phyloP scores from a whole-genome alignment of 768 basidiomycete genomes.

The Gyrodon lividus region DNA sequence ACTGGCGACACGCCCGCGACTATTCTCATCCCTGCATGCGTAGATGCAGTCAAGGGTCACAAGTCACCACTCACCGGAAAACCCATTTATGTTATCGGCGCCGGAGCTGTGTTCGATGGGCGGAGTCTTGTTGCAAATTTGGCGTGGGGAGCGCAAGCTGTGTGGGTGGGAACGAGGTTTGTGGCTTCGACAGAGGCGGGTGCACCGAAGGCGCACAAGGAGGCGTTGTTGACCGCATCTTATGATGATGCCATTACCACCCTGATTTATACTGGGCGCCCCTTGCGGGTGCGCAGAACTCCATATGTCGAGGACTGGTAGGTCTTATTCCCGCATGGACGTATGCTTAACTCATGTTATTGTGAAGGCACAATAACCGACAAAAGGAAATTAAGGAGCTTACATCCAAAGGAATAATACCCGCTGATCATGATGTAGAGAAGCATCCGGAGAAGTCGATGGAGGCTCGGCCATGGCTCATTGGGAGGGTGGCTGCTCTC shows the following conservation, averaged over 20 bases:
- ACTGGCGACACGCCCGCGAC: slow-evolving; percentile 84
- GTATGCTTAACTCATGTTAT: neutral
- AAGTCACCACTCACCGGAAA: slow-evolving; percentile 78
- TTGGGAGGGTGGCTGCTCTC: slow-evolving; percentile 77
- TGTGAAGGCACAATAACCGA: slow-evolving; percentile 68
- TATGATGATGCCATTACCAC: slow-evolving; percentile 82
- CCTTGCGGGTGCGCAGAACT: slow-evolving; percentile 80
- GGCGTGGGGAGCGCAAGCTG: slow-evolving; percentile 85
- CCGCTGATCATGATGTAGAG: slow-evolving; percentile 66
- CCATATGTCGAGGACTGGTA: slow-evolving; percentile 85
- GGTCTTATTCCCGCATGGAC: slow-evolving; percentile 14
- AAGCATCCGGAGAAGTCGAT: slow-evolving; percentile 80
- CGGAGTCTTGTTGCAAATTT: slow-evolving; percentile 85
- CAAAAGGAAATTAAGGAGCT: slow-evolving; percentile 80
- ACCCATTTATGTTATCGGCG: slow-evolving; percentile 86
- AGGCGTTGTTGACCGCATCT: slow-evolving; percentile 64
- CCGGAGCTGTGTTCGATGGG: slow-evolving; percentile 90
- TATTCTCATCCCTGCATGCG: slow-evolving; percentile 88
- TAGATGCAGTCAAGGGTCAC: slow-evolving; percentile 76
- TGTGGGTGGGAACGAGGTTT: slow-evolving; percentile 89
- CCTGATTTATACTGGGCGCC: slow-evolving; percentile 88
- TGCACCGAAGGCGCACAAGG: slow-evolving; percentile 84
- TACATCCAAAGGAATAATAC: slow-evolving; percentile 81
- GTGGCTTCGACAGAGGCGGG: slow-evolving; percentile 79
- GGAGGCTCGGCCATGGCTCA: slow-evolving; percentile 69